Conservation (phyloP, 2,329 filamentous ascomycete species). For the Mollisia scopiformis region DNA sequence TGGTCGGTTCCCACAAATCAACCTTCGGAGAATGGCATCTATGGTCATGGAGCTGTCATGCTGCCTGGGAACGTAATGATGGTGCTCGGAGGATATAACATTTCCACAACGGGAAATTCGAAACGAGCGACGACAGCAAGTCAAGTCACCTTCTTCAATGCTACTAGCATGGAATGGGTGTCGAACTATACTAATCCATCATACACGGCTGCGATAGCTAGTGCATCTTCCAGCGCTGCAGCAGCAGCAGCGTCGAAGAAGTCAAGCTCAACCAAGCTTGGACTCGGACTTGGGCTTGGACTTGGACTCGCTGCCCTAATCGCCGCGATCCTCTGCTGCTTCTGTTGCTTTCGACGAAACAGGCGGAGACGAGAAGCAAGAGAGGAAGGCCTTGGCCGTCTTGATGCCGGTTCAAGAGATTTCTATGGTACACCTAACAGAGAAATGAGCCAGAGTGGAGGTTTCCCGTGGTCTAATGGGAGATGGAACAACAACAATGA, state of each 20-base stretch:
- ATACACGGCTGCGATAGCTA: constrained; percentile 25
- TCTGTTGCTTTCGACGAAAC: constrained; percentile 54
- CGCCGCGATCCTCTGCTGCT: constrained; percentile 47
- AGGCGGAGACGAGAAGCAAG: constrained; percentile 42
- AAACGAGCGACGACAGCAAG: constrained; percentile 45
- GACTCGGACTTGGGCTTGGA: constrained; percentile 67
- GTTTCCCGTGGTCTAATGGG: constrained; percentile 30
- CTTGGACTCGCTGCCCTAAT: constrained; percentile 60
- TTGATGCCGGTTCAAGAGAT: constrained; percentile 43
- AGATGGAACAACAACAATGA: constrained; percentile 29
- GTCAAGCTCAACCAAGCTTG: constrained; percentile 49
- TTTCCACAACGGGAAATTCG: constrained; percentile 36
- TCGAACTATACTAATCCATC: constrained; percentile 56
- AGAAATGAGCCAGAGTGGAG: constrained; percentile 26
- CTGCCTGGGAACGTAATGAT: constrained; percentile 71
- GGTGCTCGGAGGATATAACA: constrained; percentile 64
- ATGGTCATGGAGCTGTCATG: constrained; percentile 65
- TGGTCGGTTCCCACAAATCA: constrained; percentile 63
- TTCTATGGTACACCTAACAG: constrained; percentile 21
- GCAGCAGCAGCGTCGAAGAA: constrained; percentile 34
- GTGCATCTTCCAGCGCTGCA: constrained; percentile 26
- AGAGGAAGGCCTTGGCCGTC: constrained; percentile 56
- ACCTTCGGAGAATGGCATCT: constrained; percentile 53
- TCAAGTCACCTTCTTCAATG: constrained; percentile 58
- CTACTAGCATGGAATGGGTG: constrained; percentile 61